phyloP scores from a whole-genome alignment of 495 filamentous ascomycete species.

The Penicillium desertorum region DNA sequence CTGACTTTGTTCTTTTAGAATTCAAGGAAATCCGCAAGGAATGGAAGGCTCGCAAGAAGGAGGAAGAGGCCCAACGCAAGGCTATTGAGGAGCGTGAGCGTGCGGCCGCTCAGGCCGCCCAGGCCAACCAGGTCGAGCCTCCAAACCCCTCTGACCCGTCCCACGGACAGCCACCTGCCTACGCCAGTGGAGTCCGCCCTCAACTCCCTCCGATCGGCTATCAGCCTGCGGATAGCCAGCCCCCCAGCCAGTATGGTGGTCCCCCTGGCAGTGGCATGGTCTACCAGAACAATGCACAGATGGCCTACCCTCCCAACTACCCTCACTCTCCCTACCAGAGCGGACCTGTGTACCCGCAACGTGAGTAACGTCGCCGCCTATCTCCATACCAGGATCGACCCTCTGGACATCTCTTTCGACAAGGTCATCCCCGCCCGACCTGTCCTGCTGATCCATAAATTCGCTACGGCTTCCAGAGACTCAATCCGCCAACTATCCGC shows the following conservation, averaged over 20 bases:
- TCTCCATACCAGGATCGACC: conserved; percentile 20
- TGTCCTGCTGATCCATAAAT: conserved; percentile 27
- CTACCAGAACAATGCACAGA: conserved; percentile 63
- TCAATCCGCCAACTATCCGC: conserved; percentile 45
- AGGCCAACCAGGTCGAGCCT: conserved; percentile 56
- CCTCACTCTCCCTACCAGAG: conserved; percentile 74
- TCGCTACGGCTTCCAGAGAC: conserved; percentile 42
- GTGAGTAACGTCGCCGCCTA: conserved; percentile 48
- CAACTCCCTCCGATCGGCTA: conserved; percentile 90
- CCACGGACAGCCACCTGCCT: conserved; percentile 57
- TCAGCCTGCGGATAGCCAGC: conserved; percentile 61
- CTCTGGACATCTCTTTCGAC: conserved; percentile 19
- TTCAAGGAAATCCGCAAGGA: conserved; percentile 99
- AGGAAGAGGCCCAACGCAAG: conserved; percentile 89
- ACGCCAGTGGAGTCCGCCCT: conserved; percentile 58
- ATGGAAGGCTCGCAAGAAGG: conserved; percentile 99
- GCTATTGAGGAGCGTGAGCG: conserved; percentile 85
- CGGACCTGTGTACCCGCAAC: conserved; percentile 76
- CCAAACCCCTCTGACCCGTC: conserved; percentile 56
- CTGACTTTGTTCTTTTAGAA: conserved; percentile 54
- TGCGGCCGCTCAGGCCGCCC: conserved; percentile 54
- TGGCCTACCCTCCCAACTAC: conserved; percentile 67
- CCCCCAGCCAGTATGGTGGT: conserved; percentile 63
- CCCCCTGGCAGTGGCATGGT: conserved; percentile 55
- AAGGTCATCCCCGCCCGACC: conserved; percentile 21